Conservation (phyloP, 2,329 filamentous ascomycete genomes). For the Basipetospora chlamydospora region DNA sequence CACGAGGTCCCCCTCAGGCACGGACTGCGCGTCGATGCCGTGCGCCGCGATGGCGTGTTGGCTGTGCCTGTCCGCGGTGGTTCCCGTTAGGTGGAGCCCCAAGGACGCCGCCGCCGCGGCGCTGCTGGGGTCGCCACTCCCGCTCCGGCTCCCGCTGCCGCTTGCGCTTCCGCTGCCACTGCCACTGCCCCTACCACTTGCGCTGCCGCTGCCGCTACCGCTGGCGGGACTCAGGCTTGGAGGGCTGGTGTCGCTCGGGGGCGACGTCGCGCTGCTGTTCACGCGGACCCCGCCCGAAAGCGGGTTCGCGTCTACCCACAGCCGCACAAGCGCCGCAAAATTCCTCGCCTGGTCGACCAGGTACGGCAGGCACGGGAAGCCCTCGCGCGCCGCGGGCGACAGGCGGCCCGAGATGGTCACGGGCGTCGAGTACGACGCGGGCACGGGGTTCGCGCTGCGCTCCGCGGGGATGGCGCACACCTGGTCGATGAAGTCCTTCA, state of each 20-base stretch:
- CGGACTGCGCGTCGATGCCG: constrained; percentile 18
- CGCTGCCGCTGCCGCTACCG: too few species aligned
- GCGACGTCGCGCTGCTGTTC: neutral
- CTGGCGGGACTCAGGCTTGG: too few species aligned
- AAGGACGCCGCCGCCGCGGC: neutral
- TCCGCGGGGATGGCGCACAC: constrained; percentile 73
- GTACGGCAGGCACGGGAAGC: constrained; percentile 85
- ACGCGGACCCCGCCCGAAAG: constrained; percentile 15
- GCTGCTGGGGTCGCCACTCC: neutral
- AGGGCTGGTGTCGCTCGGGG: neutral
- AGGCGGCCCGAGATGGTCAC: constrained; percentile 77
- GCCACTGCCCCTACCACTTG: too few species aligned
- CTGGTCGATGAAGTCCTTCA: constrained; percentile 76
- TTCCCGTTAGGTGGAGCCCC: too few species aligned
- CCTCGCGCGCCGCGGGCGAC: constrained; percentile 68
- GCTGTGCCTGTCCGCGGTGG: too few species aligned
- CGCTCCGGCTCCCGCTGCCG: neutral
- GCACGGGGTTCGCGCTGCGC: constrained; percentile 32
- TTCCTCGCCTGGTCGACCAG: constrained; percentile 80
- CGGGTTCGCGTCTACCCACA: constrained; percentile 53
- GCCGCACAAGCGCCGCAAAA: constrained; percentile 67
- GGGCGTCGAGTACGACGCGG: constrained; percentile 82
- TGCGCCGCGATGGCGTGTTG: constrained; percentile 12
- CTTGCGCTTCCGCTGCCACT: neutral
- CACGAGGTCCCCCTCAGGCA: constrained; percentile 33